These are phyloP conservation scores for Heritiera fomes DNA, from an alignment of 345 rosid species.

Conservation along the genomic window DNA sequence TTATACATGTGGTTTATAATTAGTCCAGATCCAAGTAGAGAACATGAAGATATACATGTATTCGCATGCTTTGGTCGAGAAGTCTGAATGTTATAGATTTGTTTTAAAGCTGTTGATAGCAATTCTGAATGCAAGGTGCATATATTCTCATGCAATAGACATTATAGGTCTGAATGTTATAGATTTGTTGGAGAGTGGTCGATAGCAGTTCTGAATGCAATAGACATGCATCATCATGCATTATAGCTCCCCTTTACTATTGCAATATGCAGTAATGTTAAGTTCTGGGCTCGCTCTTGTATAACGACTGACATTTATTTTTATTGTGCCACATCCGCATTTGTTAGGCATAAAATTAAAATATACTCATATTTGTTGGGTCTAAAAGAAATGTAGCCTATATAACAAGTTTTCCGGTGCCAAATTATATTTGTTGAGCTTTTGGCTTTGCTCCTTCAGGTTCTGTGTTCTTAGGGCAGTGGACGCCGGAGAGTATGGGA, in stretches of 20 bases:
- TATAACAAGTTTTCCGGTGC: background rate
- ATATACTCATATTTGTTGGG: background rate
- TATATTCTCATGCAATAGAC: background rate
- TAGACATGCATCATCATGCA: too few relatives aligned
- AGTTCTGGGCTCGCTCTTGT: too few relatives aligned
- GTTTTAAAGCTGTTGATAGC: background rate
- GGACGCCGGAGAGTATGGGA: conserved; percentile 98
- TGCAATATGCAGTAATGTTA: too few relatives aligned
- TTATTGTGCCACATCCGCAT: too few relatives aligned
- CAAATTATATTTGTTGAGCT: background rate
- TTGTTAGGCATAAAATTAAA: too few relatives aligned
- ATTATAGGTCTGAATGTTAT: background rate
- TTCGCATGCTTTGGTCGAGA: background rate
- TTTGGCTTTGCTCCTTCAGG: conserved; percentile 34
- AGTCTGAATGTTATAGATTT: background rate
- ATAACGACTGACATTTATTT: too few relatives aligned
- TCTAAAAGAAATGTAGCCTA: background rate
- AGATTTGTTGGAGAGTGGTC: background rate
- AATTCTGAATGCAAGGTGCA: background rate
- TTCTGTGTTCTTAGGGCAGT: conserved; percentile 80
- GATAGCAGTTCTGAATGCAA: background rate
- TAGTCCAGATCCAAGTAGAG: background rate
- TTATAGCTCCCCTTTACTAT: too few relatives aligned
- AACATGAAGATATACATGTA: background rate
- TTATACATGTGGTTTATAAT: background rate